phyloP scores from a whole-genome alignment of 2,329 filamentous ascomycete genomes.

The Mycocentrospora acerina region DNA sequence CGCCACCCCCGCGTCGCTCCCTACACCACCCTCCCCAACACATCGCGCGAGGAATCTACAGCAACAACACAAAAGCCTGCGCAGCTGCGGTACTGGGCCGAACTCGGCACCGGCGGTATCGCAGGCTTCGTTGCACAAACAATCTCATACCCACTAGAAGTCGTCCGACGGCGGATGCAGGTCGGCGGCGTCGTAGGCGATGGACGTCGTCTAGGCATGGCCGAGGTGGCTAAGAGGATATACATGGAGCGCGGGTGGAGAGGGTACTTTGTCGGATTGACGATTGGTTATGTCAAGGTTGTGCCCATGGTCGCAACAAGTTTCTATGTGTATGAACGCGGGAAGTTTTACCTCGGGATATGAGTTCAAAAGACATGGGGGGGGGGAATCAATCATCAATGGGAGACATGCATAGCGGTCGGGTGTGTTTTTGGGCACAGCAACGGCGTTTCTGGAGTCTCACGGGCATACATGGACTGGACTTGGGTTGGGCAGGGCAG shows the following conservation, averaged over 20 bases:
- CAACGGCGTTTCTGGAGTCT: too few species aligned
- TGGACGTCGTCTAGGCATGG: slow-evolving; percentile 73
- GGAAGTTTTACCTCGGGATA: slow-evolving; percentile 59
- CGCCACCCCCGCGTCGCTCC: slow-evolving; percentile 66
- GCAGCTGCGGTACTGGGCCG: slow-evolving; percentile 80
- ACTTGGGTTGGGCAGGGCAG: too few species aligned
- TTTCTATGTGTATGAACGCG: slow-evolving; percentile 68
- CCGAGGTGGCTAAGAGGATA: slow-evolving; percentile 76
- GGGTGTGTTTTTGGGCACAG: too few species aligned
- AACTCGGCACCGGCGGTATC: slow-evolving; percentile 79
- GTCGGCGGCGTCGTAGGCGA: slow-evolving; percentile 93
- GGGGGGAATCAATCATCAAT: too few species aligned
- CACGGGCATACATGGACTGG: too few species aligned
- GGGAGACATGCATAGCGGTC: too few species aligned
- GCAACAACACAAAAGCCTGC: slow-evolving; percentile 59
- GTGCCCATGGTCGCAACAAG: slow-evolving; percentile 81
- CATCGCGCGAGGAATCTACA: slow-evolving; percentile 40
- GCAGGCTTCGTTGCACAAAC: slow-evolving; percentile 91
- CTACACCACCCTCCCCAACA: slow-evolving; percentile 73
- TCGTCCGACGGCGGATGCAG: slow-evolving; percentile 91
- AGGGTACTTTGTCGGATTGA: slow-evolving; percentile 90
- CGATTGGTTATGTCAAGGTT: slow-evolving; percentile 93
- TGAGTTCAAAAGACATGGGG: slow-evolving; percentile 11
- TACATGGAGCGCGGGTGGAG: slow-evolving; percentile 71
- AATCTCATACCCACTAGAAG: slow-evolving; percentile 88